Conservation (phyloP, 208 protist species). For the Strigomonas culicis region DNA sequence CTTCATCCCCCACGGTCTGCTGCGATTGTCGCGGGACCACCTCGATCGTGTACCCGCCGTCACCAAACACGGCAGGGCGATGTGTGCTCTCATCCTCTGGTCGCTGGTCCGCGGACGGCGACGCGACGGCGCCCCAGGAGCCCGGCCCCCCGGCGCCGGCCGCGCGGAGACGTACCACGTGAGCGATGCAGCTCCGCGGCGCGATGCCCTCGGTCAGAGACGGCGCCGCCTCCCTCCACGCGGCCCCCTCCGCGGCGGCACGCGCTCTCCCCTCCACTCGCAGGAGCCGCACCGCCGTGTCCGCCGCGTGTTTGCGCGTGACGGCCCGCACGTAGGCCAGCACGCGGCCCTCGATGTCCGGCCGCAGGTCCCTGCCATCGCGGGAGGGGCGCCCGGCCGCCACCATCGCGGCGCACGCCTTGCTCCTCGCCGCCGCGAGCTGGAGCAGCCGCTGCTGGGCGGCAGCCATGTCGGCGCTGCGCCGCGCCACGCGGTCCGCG, state of each 20-base stretch:
- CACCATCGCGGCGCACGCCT: neutral
- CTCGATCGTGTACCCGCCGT: neutral
- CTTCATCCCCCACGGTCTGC: neutral
- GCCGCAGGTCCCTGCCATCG: neutral
- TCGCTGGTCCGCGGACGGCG: too few species aligned
- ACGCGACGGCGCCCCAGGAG: neutral
- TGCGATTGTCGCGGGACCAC: neutral
- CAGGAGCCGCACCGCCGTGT: neutral
- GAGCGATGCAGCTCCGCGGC: neutral
- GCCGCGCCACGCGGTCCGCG: too few species aligned
- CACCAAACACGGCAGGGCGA: neutral
- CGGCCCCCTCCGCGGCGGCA: too few species aligned
- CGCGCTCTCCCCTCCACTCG: neutral
- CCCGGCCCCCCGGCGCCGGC: too few species aligned
- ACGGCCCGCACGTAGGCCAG: neutral
- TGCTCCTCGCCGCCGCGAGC: neutral
- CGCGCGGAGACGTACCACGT: too few species aligned
- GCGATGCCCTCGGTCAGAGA: neutral
- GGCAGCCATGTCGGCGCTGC: neutral
- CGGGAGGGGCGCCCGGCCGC: too few species aligned
- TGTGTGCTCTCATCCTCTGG: too few species aligned
- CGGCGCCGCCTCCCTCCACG: neutral
- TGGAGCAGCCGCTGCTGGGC: neutral
- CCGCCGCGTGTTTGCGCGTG: too few species aligned
- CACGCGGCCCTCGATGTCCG: neutral